phyloP scores from a whole-genome alignment of 2,329 filamentous ascomycete genomes.

The Ascochyta lentis region DNA sequence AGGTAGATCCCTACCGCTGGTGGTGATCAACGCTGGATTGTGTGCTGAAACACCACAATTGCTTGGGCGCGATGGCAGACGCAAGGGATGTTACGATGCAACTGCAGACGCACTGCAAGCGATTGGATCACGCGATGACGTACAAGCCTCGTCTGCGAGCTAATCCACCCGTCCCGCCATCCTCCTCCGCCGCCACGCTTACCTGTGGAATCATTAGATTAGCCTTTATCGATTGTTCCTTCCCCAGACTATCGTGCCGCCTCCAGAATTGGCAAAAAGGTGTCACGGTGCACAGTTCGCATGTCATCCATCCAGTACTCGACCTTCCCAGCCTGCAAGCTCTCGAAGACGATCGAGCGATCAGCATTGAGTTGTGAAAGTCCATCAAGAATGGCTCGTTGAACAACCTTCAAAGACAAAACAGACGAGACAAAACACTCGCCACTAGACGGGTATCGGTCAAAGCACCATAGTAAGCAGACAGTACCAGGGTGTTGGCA shows the following conservation, averaged over 20 bases:
- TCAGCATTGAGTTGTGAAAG: neutral
- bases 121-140: constrained; percentile 9
- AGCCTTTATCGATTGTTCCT: constrained; percentile 8
- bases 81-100: constrained; percentile 1
- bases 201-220: constrained; percentile 5
- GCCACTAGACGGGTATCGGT: neutral
- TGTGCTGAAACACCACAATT: constrained; percentile 9
- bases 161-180: constrained; percentile 7
- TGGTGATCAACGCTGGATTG: constrained; percentile 8
- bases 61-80: neutral
- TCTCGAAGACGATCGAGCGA: neutral
- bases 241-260: constrained; percentile 8
- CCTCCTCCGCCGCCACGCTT: constrained; percentile 13
- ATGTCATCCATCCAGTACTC: neutral
- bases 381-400: neutral
- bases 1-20: constrained; percentile 5
- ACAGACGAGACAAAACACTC: neutral
- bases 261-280: constrained; percentile 8
- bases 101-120: neutral
- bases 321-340: neutral
- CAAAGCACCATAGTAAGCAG: neutral
- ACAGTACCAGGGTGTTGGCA: neutral
- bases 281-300: neutral
- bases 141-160: constrained; percentile 9
- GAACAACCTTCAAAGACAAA: neutral